Evolutionary conservation across 2,329 filamentous ascomycete species (phyloP).

Genomic region (Albophoma yamanashiensis): DNA sequence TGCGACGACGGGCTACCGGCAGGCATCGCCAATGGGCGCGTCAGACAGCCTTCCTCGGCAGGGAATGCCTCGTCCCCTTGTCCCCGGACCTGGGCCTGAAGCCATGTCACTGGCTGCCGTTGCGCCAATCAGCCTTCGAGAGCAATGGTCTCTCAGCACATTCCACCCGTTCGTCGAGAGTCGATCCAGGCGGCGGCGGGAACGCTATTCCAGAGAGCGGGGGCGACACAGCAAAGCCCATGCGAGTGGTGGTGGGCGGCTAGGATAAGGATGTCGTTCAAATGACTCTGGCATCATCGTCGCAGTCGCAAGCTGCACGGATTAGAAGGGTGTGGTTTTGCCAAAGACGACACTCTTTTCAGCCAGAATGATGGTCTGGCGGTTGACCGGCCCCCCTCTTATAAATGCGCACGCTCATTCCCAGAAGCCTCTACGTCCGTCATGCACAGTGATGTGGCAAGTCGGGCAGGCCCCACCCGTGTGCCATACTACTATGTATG

Average conservation of each 20-base stretch:
- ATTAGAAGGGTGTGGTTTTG: no score
- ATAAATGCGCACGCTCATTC: conserved; percentile 1
- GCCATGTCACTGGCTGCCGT: conserved; percentile 5
- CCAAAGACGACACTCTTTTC: not conserved
- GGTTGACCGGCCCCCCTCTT: conserved; percentile 3
- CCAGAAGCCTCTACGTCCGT: not conserved
- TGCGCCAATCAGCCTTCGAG: conserved; percentile 6
- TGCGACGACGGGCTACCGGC: not conserved
- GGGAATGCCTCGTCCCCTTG: not conserved
- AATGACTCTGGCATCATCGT: not conserved
- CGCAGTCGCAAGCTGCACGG: not conserved
- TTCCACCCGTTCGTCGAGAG: not conserved
- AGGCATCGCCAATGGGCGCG: not conserved
- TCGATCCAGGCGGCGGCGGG: not conserved
- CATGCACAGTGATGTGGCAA: conserved; percentile 9
- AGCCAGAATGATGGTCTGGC: not conserved
- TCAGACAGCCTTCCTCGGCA: not conserved
- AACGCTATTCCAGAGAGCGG: not conserved
- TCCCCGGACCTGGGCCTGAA: not conserved
- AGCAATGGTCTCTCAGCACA: not conserved
- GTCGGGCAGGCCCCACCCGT: conserved; percentile 2
- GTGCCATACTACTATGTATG: no score
- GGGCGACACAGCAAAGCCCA: not conserved
- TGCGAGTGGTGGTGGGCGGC: not conserved
- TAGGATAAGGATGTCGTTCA: not conserved